Percentiles rank a stretch among this genome's conserved stretches.
Evolutionary conservation across 768 basidiomycete genomes (phyloP).

Genomic region (Collybiopsis confluens): DNA sequence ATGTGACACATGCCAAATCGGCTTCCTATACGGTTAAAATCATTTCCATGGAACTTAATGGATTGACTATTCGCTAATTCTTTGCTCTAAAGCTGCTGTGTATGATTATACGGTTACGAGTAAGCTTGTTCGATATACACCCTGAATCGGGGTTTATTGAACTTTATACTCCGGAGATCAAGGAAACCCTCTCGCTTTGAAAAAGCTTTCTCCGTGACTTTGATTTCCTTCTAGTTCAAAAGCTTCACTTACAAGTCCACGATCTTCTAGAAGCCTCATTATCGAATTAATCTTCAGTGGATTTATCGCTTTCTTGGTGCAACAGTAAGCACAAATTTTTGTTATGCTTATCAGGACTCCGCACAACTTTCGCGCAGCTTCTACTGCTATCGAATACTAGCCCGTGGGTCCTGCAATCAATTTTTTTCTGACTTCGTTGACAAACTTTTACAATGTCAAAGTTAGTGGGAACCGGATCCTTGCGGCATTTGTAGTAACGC

Average conservation of each 20-base stretch:
- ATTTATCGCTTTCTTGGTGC: slow-evolving; percentile 8
- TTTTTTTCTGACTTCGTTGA: neutral
- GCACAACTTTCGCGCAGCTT: neutral
- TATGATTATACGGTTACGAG: slow-evolving; percentile 11
- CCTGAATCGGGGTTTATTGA: neutral
- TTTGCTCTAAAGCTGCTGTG: slow-evolving; percentile 8
- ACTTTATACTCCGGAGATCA: neutral
- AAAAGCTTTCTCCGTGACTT: neutral
- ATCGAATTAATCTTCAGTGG: slow-evolving; percentile 11
- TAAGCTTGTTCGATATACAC: neutral
- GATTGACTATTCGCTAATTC: neutral
- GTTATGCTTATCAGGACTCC: too few species aligned
- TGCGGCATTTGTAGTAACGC: slow-evolving; percentile 6
- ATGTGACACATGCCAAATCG: slow-evolving; percentile 11
- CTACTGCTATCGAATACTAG: slow-evolving; percentile 2
- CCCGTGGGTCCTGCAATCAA: neutral
- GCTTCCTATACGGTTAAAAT: slow-evolving; percentile 6
- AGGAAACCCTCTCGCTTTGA: slow-evolving; percentile 3
- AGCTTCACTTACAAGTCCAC: too few species aligned
- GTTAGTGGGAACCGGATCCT: slow-evolving; percentile 7
- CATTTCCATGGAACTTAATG: neutral
- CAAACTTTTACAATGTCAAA: neutral
- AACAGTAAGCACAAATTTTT: slow-evolving; percentile 1
- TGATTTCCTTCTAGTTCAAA: neutral
- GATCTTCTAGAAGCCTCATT: slow-evolving; percentile 4